phyloP scores from a whole-genome alignment of 768 basidiomycete species.

The Rhizopogon sp. region DNA sequence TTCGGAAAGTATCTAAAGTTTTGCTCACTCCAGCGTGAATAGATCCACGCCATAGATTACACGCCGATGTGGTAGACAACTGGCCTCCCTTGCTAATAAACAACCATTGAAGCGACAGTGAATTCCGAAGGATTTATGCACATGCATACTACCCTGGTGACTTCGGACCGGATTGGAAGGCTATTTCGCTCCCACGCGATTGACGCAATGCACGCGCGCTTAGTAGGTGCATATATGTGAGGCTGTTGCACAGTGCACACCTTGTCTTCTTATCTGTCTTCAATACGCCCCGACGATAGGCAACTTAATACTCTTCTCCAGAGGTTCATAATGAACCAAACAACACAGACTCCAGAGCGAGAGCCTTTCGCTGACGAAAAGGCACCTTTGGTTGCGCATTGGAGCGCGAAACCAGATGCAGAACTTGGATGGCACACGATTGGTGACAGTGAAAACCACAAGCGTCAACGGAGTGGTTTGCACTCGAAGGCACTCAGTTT shows the following conservation, averaged over 20 bases:
- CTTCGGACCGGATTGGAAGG: background rate
- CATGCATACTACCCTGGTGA: background rate
- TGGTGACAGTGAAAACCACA: background rate
- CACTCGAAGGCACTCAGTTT: background rate
- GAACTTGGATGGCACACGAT: conserved; percentile 1
- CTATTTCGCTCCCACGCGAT: background rate
- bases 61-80: background rate
- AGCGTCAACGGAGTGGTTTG: background rate
- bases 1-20: background rate
- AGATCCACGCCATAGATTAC: background rate
- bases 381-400: background rate
- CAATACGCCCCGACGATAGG: conserved; percentile 6
- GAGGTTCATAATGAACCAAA: conserved; percentile 1
- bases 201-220: background rate
- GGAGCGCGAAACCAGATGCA: conserved; percentile 4
- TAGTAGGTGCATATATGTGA: background rate
- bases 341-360: background rate
- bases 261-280: conserved; percentile 1
- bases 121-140: background rate
- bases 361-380: conserved; percentile 2
- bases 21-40: background rate
- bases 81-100: background rate
- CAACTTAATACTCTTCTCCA: conserved; percentile 5
- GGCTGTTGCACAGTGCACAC: background rate
- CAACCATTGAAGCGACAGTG: background rate